Base-by-base conservation (phyloP, 768 basidiomycete species). In the Strobilomyces confusus region DNA sequence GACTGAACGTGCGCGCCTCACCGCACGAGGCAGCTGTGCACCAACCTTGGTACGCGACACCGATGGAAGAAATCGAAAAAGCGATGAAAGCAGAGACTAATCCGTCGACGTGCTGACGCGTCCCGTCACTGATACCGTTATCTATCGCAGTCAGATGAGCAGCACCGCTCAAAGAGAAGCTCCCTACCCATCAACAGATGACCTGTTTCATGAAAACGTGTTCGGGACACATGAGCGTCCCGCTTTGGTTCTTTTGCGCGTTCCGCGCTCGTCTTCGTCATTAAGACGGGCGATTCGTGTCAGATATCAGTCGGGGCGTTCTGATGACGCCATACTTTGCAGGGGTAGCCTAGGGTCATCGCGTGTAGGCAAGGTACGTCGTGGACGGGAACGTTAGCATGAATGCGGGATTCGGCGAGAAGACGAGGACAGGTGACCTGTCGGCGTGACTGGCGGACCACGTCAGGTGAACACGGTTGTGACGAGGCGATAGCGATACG, bases 381-480 rank as follows among this genome's bases (percentile, higher is more conserved):
- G 36, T 34, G 25, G 33, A 49, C 37, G 32, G 22, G 26, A 52
- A 40, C 13, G 41, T 48, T 22, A 29, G 25, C 20, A 41, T 44
- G 44, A 48, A 19, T 19, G 47, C 40, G 33, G 26, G 52, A 55
- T 25, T 23, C 23, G 41, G 41, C 23, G 41, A 23, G 41, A 25
- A 58, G 36, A 33, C 19, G 20, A 17, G 38, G 44, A 23, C 60
- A 62, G 60, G 48, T 61, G 60, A 61, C 45, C 48, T 0, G 15
- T 12, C 7, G 46, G 36, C 19, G 41, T 52, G 52, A 43, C 51
- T 44, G 22, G 38, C 20, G 38, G 25, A 26, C 46, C 36, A 20
- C 23, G 61, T 62, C 61, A 62, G 61, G 54, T 63, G 61, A 32
- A 33, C 58, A 56, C 14, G 17, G 37, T 15, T 55, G n/a, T n/a